Base-by-base conservation (phyloP, 768 basidiomycete species). In the Dendrothele bispora region DNA sequence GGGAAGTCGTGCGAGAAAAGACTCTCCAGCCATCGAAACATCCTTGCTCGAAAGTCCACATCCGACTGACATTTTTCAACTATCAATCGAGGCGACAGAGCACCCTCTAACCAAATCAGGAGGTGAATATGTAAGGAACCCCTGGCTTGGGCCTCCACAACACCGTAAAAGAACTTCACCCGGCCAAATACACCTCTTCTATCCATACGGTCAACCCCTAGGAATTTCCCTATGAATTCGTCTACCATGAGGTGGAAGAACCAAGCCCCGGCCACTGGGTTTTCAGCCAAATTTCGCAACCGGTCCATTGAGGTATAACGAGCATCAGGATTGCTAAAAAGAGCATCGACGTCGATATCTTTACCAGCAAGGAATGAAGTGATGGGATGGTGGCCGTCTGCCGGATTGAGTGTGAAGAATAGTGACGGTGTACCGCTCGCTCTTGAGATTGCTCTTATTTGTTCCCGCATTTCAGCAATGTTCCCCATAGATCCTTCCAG, bases 231-330 rank as follows among this genome's bases (percentile, higher is more conserved):
- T 2, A 66, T 34, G 18, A 70, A 59, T 0, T 54, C 48, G 0
- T 50, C 34, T 2, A 70, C 58, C 34, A 63, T 52, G 36, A 66
- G 56, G 22, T 69, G 53, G 46, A 67, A 71, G 42, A 68, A 71
- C 37, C 61, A 55, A 0, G 68, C 67, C 0, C 68, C 61, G 2
- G 64, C 68, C 28, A 60, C 61, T 0, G 67, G 69, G 43, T 71
- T 63, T 0, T 29, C 22, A 0, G 65, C 65, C 3, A 69, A 18
- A 8, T 15, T 8, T 26, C 27, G 45, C 1, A 49, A 44, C 0
- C 55, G 45, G 24, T 50, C 44, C 32, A 56, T 51, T 2, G 48
- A 20, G 1, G 53, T 49, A 22, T 43, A 54, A 2, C 20, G 7
- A 4, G 53, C 44, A 27, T 54, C 53, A 1, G 47, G 32, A 17